These are phyloP conservation scores for Microbotryomycetes sp. DNA, from an alignment of 1,284 basidiomycete species.

Conservation along the genomic window DNA sequence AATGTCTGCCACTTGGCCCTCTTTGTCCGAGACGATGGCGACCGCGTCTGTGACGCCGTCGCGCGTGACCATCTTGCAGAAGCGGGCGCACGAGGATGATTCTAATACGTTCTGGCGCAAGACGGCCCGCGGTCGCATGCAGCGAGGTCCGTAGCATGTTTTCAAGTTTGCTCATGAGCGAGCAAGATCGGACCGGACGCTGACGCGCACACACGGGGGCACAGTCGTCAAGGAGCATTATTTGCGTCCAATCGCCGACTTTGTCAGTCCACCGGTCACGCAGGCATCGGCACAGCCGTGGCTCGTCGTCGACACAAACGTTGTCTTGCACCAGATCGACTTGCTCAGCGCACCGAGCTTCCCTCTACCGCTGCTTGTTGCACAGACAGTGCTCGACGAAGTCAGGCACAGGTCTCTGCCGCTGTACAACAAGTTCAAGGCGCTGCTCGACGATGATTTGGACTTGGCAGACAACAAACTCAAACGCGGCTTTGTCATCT, in stretches of 20 bases:
- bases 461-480: background rate
- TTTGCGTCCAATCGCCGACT: slow-evolving; percentile 85
- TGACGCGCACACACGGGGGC: background rate
- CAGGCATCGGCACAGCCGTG: slow-evolving; percentile 73
- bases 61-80: background rate
- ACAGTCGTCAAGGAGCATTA: slow-evolving; percentile 89
- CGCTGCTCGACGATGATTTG: slow-evolving; percentile 59
- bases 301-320: slow-evolving; percentile 89
- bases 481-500: slow-evolving; percentile 26
- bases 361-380: slow-evolving; percentile 57
- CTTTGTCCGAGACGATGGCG: too few relatives aligned
- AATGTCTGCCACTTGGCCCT: too few relatives aligned
- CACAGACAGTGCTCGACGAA: slow-evolving; percentile 95
- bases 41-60: background rate
- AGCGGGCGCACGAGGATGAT: background rate
- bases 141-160: slow-evolving; percentile 58
- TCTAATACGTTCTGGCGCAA: slow-evolving; percentile 47
- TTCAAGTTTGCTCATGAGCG: background rate
- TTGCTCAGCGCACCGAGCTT: slow-evolving; percentile 66
- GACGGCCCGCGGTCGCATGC: slow-evolving; percentile 85
- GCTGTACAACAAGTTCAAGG: slow-evolving; percentile 81
- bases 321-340: slow-evolving; percentile 92
- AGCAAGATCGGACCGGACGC: background rate
- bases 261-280: slow-evolving; percentile 63
- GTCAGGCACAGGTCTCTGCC: slow-evolving; percentile 90